Base-by-base conservation (phyloP, 1,139 yeast species). In the Sugiyamaella japonica region DNA sequence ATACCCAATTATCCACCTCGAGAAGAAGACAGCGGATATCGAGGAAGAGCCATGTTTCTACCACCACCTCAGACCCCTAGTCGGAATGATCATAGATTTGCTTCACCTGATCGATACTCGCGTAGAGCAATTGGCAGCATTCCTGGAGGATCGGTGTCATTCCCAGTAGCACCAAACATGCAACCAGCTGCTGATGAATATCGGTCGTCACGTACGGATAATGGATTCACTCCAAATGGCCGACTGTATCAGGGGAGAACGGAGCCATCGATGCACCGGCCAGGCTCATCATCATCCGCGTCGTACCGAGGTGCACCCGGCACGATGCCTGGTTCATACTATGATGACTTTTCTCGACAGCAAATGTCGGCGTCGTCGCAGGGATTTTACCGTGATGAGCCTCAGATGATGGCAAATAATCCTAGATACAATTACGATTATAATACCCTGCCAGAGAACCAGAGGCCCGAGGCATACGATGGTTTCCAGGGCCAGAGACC, bases 81-180 rank as follows among this genome's bases (percentile, higher is more conserved):
- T 13, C 17, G 49, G 10, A 45, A 45, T 17, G 51, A 48, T 15
- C 29, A 28, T 8, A 42, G 51, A 38, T 48, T 48, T 25, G 39
- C 46, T 4, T 48, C 51, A 6, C 51, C 51, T 2, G 51, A 48
- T 23, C 38, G 51, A 28, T 48, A 48, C 25, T 48, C 51, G 1
- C 38, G 46, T n/a, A 13, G 51, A 40, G 51, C 40, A 29, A 29
- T 41, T 13, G 45, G 40, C 5, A 40, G 40, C 15, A 12, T 15
- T 13, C 17, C 44, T 10, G 31, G 6, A 17, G 32, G 34, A 5
- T 7, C 8, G 13, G 9, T 7, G n/a, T 17, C 17, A 16, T 44
- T 36, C 23, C 44, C 43, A 6, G 10, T 37, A 16, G 40, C n/a
- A 31, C 48, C 48, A 13, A 34, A 16, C 25, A 36, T 38, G 28